phyloP scores from a whole-genome alignment of 441 rosid species.

The Flueggea neowawraea region DNA sequence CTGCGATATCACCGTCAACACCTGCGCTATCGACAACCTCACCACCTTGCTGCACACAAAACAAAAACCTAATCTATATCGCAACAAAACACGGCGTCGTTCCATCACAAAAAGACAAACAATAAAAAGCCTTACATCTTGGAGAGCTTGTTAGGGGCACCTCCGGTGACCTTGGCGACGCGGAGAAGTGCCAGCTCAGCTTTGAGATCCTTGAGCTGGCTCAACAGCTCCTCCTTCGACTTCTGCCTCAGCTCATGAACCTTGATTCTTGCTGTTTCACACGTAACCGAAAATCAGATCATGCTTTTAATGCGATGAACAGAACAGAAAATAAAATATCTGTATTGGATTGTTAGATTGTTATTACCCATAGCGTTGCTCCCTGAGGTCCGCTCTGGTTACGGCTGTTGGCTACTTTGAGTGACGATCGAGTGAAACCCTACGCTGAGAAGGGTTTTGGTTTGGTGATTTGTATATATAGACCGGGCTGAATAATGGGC shows the following conservation, averaged over 20 bases:
- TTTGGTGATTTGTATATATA: no score
- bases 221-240: constrained; percentile 68
- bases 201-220: constrained; percentile 72
- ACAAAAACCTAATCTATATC: neutral
- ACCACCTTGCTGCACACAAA: constrained; percentile 75
- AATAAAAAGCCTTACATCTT: constrained; percentile 42
- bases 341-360: no score
- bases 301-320: no score
- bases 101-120: neutral
- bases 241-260: constrained; percentile 92
- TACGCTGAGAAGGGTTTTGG: no score
- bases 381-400: no score
- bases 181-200: constrained; percentile 89
- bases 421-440: neutral
- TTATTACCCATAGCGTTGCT: no score
- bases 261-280: constrained; percentile 74
- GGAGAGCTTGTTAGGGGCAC: constrained; percentile 86
- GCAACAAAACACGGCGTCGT: neutral
- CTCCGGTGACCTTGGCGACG: constrained; percentile 86
- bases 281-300: neutral
- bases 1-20: constrained; percentile 88
- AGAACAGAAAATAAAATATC: no score
- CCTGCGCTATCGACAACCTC: constrained; percentile 87
- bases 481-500: no score
- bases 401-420: no score